Percentiles rank a stretch among this genome's conserved stretches.
phyloP scores from a whole-genome alignment of 441 rosid species.

The Pelargonium myrrhifolium region DNA sequence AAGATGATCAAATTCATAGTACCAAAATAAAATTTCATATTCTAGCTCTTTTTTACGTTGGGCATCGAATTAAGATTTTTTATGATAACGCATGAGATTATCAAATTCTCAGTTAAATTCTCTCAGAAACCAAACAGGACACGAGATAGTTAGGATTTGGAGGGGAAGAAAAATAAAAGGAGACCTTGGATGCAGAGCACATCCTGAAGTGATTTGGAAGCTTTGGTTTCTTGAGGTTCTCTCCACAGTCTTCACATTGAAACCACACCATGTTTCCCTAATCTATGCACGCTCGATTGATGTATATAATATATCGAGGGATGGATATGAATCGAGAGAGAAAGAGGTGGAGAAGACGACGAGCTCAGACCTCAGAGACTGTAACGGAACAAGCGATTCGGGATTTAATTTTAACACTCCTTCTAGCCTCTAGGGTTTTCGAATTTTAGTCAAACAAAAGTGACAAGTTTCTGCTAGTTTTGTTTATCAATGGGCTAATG shows the following conservation, averaged over 20 bases:
- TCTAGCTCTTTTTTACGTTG: neutral
- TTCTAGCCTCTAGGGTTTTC: neutral
- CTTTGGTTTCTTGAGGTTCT: constrained; percentile 86
- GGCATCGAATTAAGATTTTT: no score
- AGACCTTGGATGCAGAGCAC: constrained; percentile 78
- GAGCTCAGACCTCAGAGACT: no score
- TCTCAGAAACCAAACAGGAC: neutral
- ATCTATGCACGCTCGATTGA: neutral
- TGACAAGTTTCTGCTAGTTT: no score
- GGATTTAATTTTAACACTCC: neutral
- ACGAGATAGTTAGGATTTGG: neutral
- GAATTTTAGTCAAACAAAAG: neutral
- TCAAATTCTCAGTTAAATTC: neutral
- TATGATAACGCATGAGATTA: no score
- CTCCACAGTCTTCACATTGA: constrained; percentile 96
- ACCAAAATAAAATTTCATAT: neutral
- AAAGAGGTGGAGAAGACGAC: neutral
- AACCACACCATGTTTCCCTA: constrained; percentile 77
- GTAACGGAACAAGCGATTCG: neutral
- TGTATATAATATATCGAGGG: neutral
- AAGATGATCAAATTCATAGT: neutral
- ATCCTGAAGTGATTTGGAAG: constrained; percentile 68
- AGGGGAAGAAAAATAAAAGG: neutral
- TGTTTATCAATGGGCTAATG: no score
- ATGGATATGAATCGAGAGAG: neutral